phyloP scores from a whole-genome alignment of 169 alveolate genomes.

The Plasmodium billcollinsi region DNA sequence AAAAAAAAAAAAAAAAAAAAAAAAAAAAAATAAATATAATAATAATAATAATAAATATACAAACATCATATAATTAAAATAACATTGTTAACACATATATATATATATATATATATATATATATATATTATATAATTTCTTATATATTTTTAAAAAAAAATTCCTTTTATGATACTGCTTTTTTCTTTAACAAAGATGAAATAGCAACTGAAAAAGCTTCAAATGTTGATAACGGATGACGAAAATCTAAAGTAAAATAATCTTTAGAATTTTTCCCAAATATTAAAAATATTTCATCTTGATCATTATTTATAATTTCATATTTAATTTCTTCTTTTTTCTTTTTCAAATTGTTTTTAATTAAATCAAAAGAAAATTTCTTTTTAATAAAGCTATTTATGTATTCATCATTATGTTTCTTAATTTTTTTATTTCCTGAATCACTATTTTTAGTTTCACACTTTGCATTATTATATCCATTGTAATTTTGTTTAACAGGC shows the following conservation, averaged over 20 bases:
- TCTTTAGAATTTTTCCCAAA: slow-evolving; percentile 84
- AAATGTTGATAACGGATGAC: slow-evolving; percentile 83
- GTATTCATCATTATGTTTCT: too few species aligned
- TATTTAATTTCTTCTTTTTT: slow-evolving; percentile 37
- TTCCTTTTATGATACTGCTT: slow-evolving; percentile 78
- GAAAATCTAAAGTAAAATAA: slow-evolving; percentile 83
- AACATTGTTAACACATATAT: too few species aligned
- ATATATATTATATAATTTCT: too few species aligned
- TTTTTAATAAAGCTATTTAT: slow-evolving; percentile 27
- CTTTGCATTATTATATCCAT: background rate
- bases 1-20: background rate
- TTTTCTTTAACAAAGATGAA: slow-evolving; percentile 79
- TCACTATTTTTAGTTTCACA: slow-evolving; percentile 6
- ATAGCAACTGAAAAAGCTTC: slow-evolving; percentile 85
- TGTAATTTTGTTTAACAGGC: background rate
- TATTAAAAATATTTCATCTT: slow-evolving; percentile 77
- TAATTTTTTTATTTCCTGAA: too few species aligned
- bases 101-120: background rate
- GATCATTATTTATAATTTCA: slow-evolving; percentile 74
- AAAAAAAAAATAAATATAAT: background rate
- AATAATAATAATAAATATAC: slow-evolving; percentile 8
- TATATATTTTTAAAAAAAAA: background rate
- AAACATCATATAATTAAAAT: slow-evolving; percentile 2
- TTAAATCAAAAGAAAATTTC: slow-evolving; percentile 77
- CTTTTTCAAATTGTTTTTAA: slow-evolving; percentile 53